Evolutionary conservation across 1,139 yeast genomes (phyloP), one percentile per base, ranked within the genome.

Genomic region (Scheffersomyces segobiensis): DNA sequence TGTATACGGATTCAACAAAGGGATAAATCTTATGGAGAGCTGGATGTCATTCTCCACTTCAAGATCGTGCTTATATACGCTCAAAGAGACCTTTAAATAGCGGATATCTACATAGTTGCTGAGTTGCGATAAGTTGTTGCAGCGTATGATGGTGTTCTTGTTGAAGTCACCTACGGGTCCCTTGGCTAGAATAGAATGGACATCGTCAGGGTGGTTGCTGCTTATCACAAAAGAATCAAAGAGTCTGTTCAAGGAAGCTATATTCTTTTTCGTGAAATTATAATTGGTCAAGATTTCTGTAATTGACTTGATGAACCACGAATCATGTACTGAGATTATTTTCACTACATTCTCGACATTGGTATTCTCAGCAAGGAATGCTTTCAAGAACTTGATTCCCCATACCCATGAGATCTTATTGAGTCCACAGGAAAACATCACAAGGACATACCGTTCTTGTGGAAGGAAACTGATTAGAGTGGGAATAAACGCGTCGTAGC

Each of bases 261-360:
- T 59, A 57, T 72, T 75, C 59, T 74, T 74, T 56, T 67, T 75
- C 12, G 83, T 78, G 18, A 70, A 60, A 56, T 74, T 71, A 58
- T 70, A 75, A 65, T 89, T 90, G 59, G 87, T 80, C 60, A 91
- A 76, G 56, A 92, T 84, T 59, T 91, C 95, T 21, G 91, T 84
- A 48, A 93, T 82, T 0, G 97, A 89, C 65, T 93, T 86, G 19
- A 92, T 85, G 76, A 95, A 85, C 95, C 97, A 93, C 56, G 91
- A 89, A 67, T 93, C 98, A 72, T 95, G 98, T 4, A 95, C 97
- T 50, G 93, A 83, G 63, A 89, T 89, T 3, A 92, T 79, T 65
- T 86, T 88, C 56, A 78, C 77, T 56, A 93, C 74, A 57, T 84
- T 73, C 49, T 67, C 62, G 49, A 76, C 79, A 59, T 84, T 83